Conservation (phyloP, 2,329 filamentous ascomycete genomes). For the Arthrinium puccinioides region DNA sequence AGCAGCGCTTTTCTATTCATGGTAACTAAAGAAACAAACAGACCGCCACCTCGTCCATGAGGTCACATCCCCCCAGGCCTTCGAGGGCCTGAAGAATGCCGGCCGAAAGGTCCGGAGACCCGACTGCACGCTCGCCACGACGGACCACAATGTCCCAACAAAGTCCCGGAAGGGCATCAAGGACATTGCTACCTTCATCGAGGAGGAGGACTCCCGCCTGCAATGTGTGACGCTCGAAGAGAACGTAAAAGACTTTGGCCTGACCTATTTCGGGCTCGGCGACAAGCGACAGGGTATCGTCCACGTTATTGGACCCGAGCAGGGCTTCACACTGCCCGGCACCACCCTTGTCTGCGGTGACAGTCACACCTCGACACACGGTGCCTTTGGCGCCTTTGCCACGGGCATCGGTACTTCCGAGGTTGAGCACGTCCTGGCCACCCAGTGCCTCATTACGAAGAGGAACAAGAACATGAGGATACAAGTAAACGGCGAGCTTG, state of each 20-base stretch:
- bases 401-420: constrained; percentile 98
- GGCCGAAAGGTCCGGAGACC: constrained; percentile 81
- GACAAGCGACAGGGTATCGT: constrained; percentile 98
- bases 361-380: constrained; percentile 96
- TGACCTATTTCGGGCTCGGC: constrained; percentile 94
- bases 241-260: constrained; percentile 91
- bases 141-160: constrained; percentile 96
- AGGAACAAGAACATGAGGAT: constrained; percentile 98
- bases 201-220: constrained; percentile 85
- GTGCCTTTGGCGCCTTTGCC: constrained; percentile 88
- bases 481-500: constrained; percentile 84
- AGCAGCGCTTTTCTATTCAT: not conserved
- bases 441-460: constrained; percentile 89
- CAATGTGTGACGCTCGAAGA: constrained; percentile 96
- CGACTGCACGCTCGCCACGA: constrained; percentile 93
- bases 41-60: constrained; percentile 96
- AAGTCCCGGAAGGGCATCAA: constrained; percentile 86
- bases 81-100: constrained; percentile 89
- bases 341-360: constrained; percentile 97
- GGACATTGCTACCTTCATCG: constrained; percentile 87
- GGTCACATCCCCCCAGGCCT: constrained; percentile 98
- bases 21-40: constrained; percentile 28
- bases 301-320: constrained; percentile 96
- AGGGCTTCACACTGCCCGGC: constrained; percentile 94
- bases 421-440: constrained; percentile 96